Conservation (phyloP, 371 early-diverging fungal genomes). For the Mucor racemosus region DNA sequence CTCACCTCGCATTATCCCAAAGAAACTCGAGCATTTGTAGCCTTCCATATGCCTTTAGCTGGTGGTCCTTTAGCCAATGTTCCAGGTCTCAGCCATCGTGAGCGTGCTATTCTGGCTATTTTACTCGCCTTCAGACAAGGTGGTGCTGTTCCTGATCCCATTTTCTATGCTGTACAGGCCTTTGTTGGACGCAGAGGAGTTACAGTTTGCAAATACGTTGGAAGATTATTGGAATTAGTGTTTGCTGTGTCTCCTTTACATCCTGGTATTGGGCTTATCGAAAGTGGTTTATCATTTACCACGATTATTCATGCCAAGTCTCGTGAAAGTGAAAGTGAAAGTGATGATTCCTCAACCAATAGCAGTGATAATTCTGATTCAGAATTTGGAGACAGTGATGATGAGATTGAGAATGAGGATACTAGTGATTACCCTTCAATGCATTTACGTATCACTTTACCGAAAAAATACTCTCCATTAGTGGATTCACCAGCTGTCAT, state of each 20-base stretch:
- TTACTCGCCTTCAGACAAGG: slow-evolving; percentile 62
- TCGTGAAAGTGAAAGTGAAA: neutral
- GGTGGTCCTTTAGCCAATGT: slow-evolving; percentile 64
- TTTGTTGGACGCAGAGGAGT: slow-evolving; percentile 48
- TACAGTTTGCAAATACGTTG: slow-evolving; percentile 49
- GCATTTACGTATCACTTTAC: slow-evolving; percentile 24
- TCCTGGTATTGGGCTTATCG: slow-evolving; percentile 42
- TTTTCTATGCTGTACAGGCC: slow-evolving; percentile 41
- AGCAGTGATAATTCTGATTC: slow-evolving; percentile 17
- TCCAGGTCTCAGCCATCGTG: slow-evolving; percentile 60
- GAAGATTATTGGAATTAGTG: slow-evolving; percentile 50
- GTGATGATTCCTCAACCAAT: neutral
- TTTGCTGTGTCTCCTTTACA: slow-evolving; percentile 49
- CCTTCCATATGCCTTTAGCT: slow-evolving; percentile 64
- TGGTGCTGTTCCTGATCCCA: slow-evolving; percentile 55
- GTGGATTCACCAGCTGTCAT: slow-evolving; percentile 35
- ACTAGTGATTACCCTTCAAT: slow-evolving; percentile 24
- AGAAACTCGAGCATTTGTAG: slow-evolving; percentile 63
- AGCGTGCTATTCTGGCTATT: slow-evolving; percentile 60
- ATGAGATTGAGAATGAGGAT: slow-evolving; percentile 8
- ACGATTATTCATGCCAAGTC: neutral
- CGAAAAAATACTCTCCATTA: slow-evolving; percentile 18
- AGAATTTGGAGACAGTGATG: slow-evolving; percentile 14
- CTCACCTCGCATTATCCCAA: slow-evolving; percentile 62
- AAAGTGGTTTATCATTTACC: slow-evolving; percentile 38